Evolutionary conservation across 306 rosid species (phyloP).

Genomic region (Dicorynia guianensis): DNA sequence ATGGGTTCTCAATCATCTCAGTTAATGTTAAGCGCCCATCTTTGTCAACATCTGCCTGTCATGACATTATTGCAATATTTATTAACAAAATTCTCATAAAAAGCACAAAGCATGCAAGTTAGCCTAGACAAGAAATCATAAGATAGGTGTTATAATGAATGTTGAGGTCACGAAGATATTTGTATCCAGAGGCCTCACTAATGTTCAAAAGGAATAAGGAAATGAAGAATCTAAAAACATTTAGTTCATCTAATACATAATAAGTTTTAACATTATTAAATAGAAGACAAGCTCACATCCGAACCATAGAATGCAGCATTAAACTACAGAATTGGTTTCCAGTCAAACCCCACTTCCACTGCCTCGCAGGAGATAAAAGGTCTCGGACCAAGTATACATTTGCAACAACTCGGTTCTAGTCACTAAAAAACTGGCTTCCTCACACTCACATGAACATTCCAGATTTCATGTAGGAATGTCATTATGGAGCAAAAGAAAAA

Average conservation of each 20-base stretch:
- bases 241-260: neutral
- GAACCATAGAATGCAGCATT: neutral
- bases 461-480: too few relatives aligned
- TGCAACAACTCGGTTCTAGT: too few relatives aligned
- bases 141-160: neutral
- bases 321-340: too few relatives aligned
- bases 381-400: too few relatives aligned
- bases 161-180: constrained; percentile 8
- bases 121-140: neutral
- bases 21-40: constrained; percentile 82
- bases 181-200: neutral
- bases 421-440: too few relatives aligned
- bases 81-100: constrained; percentile 21
- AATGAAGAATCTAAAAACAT: neutral
- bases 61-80: constrained; percentile 33
- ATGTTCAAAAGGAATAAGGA: constrained; percentile 2
- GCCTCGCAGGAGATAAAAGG: too few relatives aligned
- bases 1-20: constrained; percentile 96
- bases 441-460: too few relatives aligned
- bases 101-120: neutral
- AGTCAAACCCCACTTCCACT: too few relatives aligned
- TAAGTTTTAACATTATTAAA: constrained; percentile 17
- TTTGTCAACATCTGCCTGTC: constrained; percentile 90
- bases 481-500: neutral
- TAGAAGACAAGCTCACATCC: constrained; percentile 31